Conservation (phyloP, 1,139 yeast species). For the Blastobotrys aristatus region DNA sequence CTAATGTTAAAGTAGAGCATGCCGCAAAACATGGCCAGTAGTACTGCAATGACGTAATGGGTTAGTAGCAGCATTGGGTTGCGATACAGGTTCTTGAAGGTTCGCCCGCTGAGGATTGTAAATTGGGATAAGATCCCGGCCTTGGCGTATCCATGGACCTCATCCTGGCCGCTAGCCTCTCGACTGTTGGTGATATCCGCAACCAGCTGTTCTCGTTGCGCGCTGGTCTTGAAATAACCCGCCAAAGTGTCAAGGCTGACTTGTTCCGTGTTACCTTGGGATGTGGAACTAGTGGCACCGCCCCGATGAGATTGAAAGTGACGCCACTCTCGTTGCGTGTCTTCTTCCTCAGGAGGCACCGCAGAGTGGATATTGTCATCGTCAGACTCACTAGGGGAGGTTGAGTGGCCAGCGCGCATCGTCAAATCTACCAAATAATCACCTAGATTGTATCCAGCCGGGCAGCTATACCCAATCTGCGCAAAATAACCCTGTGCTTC, state of each 20-base stretch:
- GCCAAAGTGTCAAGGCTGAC: conserved; percentile 29
- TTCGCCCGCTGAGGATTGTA: conserved; percentile 67
- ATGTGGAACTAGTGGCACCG: too few species aligned
- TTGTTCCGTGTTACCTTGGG: too few species aligned
- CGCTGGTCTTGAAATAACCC: conserved; percentile 46
- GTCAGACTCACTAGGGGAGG: conserved; percentile 20
- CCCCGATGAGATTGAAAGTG: conserved; percentile 84
- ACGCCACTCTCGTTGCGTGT: conserved; percentile 78
- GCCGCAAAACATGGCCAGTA: conserved; percentile 82
- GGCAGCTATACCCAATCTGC: conserved; percentile 74
- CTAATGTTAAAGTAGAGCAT: conserved; percentile 73
- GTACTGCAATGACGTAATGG: conserved; percentile 70
- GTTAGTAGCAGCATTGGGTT: conserved; percentile 81
- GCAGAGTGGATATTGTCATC: conserved; percentile 40
- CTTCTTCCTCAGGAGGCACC: conserved; percentile 22
- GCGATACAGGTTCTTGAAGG: conserved; percentile 87
- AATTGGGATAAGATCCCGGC: conserved; percentile 64
- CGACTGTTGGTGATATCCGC: conserved; percentile 40
- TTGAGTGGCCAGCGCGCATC: conserved; percentile 44
- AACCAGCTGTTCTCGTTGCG: conserved; percentile 44
- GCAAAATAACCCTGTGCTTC: conserved; percentile 68
- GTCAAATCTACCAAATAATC: conserved; percentile 90
- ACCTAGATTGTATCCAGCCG: conserved; percentile 86
- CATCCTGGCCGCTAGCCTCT: conserved; percentile 24
- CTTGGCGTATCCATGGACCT: conserved; percentile 33